These are phyloP conservation scores for Didymella exigua DNA, from an alignment of 2,329 filamentous ascomycete genomes.

Conservation along the genomic window DNA sequence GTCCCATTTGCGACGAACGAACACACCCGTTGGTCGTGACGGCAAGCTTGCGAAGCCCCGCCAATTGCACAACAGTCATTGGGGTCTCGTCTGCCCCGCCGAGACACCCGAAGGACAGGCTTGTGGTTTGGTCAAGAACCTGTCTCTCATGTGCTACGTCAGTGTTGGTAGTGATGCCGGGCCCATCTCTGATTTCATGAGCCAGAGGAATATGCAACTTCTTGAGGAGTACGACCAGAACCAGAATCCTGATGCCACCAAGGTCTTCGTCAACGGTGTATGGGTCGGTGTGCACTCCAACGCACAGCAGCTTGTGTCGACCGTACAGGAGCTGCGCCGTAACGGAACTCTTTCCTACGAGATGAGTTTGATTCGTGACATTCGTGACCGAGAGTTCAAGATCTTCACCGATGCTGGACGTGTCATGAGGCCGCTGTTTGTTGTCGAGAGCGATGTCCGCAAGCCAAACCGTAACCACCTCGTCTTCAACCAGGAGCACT, in stretches of 20 bases:
- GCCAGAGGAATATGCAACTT: constrained; percentile 92
- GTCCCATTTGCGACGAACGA: constrained; percentile 95
- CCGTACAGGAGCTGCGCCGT: constrained; percentile 77
- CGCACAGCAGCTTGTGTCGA: constrained; percentile 80
- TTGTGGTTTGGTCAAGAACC: constrained; percentile 96
- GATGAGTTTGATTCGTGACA: constrained; percentile 93
- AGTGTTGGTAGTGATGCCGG: constrained; percentile 91
- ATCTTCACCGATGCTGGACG: constrained; percentile 97
- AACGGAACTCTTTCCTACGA: constrained; percentile 86
- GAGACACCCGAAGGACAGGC: constrained; percentile 98
- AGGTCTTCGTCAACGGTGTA: constrained; percentile 96
- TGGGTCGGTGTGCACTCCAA: constrained; percentile 97
- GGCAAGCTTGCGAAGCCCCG: constrained; percentile 98
- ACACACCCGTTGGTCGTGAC: constrained; percentile 96
- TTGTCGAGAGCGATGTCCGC: constrained; percentile 82
- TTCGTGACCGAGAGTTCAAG: constrained; percentile 96
- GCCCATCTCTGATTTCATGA: constrained; percentile 94
- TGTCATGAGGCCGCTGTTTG: constrained; percentile 91
- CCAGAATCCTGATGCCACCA: constrained; percentile 85
- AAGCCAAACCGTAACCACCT: constrained; percentile 77
- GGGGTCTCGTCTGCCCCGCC: constrained; percentile 95
- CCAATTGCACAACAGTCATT: constrained; percentile 97
- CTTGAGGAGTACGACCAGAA: constrained; percentile 81
- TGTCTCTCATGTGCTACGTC: constrained; percentile 98
- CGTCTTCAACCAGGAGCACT: constrained; percentile 83